phyloP scores from a whole-genome alignment of 176 grass and related monocot genomes.

The Musa acuminata region DNA sequence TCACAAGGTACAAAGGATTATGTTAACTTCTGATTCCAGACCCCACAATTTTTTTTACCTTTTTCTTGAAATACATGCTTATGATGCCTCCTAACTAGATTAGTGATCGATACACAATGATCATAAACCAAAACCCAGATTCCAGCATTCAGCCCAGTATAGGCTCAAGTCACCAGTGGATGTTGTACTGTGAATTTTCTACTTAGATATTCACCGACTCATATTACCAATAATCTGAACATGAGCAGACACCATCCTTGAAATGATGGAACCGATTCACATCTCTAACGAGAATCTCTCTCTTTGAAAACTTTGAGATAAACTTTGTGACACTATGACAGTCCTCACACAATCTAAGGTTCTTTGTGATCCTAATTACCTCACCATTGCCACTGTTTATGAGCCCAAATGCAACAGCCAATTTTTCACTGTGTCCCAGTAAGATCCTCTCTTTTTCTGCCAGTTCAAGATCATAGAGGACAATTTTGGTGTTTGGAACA shows the following conservation, averaged over 20 bases:
- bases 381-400: slow-evolving; percentile 50
- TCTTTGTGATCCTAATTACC: slow-evolving; percentile 79
- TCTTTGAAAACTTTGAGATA: slow-evolving; percentile 61
- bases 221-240: slow-evolving; percentile 71
- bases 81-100: too few species aligned
- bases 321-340: slow-evolving; percentile 86
- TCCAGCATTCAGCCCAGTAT: not conserved
- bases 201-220: not conserved
- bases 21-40: too few species aligned
- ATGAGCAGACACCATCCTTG: slow-evolving; percentile 64
- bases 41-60: too few species aligned
- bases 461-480: slow-evolving; percentile 68
- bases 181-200: not conserved
- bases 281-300: slow-evolving; percentile 74
- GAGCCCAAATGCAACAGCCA: slow-evolving; percentile 82
- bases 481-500: slow-evolving; percentile 49
- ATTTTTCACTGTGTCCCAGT: slow-evolving; percentile 82
- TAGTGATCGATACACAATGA: not conserved
- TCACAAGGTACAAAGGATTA: too few species aligned
- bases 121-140: not conserved
- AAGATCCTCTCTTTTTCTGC: slow-evolving; percentile 80
- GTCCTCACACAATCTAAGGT: slow-evolving; percentile 80
- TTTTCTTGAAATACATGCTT: too few species aligned
- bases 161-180: not conserved
- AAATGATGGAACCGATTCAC: slow-evolving; percentile 86